These are phyloP conservation scores for Cicer arietinum DNA, from an alignment of 306 rosid species.

Conservation along the genomic window DNA sequence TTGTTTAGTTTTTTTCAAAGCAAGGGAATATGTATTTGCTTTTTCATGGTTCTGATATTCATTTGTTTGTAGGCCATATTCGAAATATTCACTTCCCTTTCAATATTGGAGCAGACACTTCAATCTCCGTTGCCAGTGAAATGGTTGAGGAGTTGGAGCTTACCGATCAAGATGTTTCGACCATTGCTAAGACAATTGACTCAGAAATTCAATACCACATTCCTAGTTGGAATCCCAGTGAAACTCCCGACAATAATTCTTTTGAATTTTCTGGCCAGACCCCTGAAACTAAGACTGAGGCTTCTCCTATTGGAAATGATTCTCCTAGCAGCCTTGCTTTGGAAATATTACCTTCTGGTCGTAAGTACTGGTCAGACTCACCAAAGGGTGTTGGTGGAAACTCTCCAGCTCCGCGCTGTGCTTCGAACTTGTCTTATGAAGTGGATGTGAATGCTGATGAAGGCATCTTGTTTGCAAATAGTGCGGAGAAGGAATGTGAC, in stretches of 20 bases:
- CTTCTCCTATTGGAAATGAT: slow-evolving; percentile 51
- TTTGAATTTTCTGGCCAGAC: slow-evolving; percentile 44
- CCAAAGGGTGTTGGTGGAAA: slow-evolving; percentile 65
- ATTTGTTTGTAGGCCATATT: slow-evolving; percentile 60
- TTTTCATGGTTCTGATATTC: slow-evolving; percentile 38
- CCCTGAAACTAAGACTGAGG: slow-evolving; percentile 53
- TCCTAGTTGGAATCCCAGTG: slow-evolving; percentile 69
- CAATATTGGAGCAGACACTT: slow-evolving; percentile 81
- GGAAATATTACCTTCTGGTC: slow-evolving; percentile 89
- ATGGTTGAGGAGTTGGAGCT: slow-evolving; percentile 96
- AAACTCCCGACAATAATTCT: slow-evolving; percentile 40
- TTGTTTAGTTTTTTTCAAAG: slow-evolving; percentile 5
- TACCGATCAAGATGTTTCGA: slow-evolving; percentile 88
- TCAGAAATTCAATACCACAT: slow-evolving; percentile 68
- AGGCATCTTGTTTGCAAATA: slow-evolving; percentile 38
- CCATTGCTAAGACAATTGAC: slow-evolving; percentile 84
- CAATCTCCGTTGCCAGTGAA: slow-evolving; percentile 92
- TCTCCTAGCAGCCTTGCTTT: slow-evolving; percentile 59
- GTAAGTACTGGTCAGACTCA: slow-evolving; percentile 90
- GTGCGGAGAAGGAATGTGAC: slow-evolving; percentile 46
- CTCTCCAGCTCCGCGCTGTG: slow-evolving; percentile 57
- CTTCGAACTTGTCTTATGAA: slow-evolving; percentile 56
- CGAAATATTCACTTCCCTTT: slow-evolving; percentile 97
- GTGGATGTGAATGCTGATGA: slow-evolving; percentile 36
- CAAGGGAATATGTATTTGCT: slow-evolving; percentile 8